Percentiles rank a stretch among this genome's conserved stretches.
Conservation (phyloP, 805 yeast genomes). For the Ogataea degrootiae region DNA sequence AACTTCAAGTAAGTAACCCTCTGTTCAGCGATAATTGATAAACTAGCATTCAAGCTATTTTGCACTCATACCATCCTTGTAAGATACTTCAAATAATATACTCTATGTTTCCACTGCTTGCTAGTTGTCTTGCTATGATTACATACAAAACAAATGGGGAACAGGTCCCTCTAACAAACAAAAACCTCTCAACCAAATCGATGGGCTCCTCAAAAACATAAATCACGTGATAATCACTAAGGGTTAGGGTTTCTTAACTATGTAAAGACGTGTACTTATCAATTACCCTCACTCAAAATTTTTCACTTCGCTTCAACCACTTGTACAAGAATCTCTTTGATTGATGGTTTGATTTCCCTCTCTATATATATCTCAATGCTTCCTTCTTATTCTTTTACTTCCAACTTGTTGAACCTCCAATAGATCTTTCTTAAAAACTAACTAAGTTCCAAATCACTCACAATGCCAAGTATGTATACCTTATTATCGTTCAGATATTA, state of each 20-base stretch:
- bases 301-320: too few species aligned
- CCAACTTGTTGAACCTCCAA: neutral
- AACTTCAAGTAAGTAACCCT: too few species aligned
- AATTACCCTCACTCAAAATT: neutral
- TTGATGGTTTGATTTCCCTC: neutral
- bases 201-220: neutral
- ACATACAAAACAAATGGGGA: too few species aligned
- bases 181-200: too few species aligned
- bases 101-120: too few species aligned
- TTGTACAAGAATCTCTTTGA: too few species aligned
- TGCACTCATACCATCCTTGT: too few species aligned
- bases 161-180: too few species aligned
- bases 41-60: too few species aligned
- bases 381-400: neutral
- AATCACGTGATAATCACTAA: neutral
- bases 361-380: neutral
- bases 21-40: too few species aligned
- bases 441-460: conserved; percentile 9
- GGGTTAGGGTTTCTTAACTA: neutral
- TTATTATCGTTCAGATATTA: neutral
- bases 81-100: too few species aligned
- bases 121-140: too few species aligned
- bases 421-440: neutral
- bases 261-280: neutral
- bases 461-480: conserved; percentile 28